These are phyloP conservation scores for Pseudozyma pruni DNA, from an alignment of 1,284 basidiomycete genomes.

Conservation along the genomic window DNA sequence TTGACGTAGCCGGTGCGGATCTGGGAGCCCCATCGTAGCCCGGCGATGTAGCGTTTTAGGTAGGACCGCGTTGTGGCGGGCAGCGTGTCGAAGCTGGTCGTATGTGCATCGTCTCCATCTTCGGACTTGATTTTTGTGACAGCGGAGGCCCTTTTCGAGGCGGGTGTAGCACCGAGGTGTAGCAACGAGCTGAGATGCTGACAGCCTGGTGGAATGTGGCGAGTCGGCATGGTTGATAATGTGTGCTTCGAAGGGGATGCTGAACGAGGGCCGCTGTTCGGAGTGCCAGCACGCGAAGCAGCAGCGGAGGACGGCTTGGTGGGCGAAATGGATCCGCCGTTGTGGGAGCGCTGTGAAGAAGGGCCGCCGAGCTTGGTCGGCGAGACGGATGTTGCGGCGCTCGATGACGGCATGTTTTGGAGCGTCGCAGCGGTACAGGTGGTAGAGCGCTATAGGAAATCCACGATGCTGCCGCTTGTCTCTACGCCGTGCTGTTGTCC, in stretches of 20 bases:
- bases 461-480: too few species aligned
- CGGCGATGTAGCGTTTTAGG: constrained; percentile 54
- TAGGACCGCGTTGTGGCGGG: constrained; percentile 15
- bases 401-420: constrained; percentile 29
- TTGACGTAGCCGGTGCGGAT: constrained; percentile 53
- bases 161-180: constrained; percentile 13
- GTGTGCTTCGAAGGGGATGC: constrained; percentile 1
- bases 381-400: constrained; percentile 16
- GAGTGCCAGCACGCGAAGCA: constrained; percentile 39
- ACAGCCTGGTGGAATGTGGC: constrained; percentile 41
- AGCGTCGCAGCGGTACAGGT: background rate
- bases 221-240: constrained; percentile 2
- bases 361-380: constrained; percentile 26
- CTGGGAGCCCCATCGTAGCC: constrained; percentile 55
- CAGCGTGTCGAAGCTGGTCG: constrained; percentile 27
- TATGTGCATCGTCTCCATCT: constrained; percentile 15
- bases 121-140: constrained; percentile 41
- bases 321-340: constrained; percentile 31
- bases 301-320: constrained; percentile 30
- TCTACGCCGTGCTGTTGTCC: too few species aligned
- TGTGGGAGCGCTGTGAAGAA: constrained; percentile 33
- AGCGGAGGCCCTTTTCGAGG: background rate
- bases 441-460: too few species aligned
- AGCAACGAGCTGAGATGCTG: constrained; percentile 30
- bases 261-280: constrained; percentile 2